Percentiles rank a stretch among this genome's conserved stretches.
Evolutionary conservation across 148 eudicot species (phyloP).

Genomic region (Drosera capensis): DNA sequence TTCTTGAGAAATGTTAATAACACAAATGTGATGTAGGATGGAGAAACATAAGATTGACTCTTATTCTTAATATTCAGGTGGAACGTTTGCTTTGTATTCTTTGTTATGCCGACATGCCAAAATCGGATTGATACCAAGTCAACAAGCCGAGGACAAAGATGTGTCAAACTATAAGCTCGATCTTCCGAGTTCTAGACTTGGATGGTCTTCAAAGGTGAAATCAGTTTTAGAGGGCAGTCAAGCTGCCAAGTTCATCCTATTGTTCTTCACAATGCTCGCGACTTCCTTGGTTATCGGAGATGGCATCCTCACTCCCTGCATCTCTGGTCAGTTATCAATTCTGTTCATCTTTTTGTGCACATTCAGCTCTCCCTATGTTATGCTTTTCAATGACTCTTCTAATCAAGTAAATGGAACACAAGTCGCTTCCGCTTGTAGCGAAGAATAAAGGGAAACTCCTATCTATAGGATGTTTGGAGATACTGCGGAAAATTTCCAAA

Average conservation of each 20-base stretch:
- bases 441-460: no score
- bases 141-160: constrained; percentile 23
- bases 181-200: constrained; percentile 11
- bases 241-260: constrained; percentile 16
- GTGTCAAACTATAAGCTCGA: constrained; percentile 19
- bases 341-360: neutral
- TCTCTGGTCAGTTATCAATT: constrained; percentile 25
- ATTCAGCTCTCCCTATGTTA: neutral
- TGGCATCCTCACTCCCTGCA: constrained; percentile 36
- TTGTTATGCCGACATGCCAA: constrained; percentile 28
- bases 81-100: constrained; percentile 38
- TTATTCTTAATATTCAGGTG: constrained; percentile 13
- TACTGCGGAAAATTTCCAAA: no score
- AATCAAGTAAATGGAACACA: no score
- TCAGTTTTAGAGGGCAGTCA: constrained; percentile 14
- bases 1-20: no score
- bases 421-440: no score
- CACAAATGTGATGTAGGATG: no score
- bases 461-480: no score
- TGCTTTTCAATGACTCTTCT: neutral
- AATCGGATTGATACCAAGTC: constrained; percentile 28
- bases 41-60: no score
- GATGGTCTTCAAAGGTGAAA: constrained; percentile 16
- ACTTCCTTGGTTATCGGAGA: constrained; percentile 36
- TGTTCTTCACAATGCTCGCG: constrained; percentile 26